A percentile compares a stretch with the other conserved stretches of the same genome.
Conservation (phyloP, 805 yeast species). For the Jamesozyma gamospora region DNA sequence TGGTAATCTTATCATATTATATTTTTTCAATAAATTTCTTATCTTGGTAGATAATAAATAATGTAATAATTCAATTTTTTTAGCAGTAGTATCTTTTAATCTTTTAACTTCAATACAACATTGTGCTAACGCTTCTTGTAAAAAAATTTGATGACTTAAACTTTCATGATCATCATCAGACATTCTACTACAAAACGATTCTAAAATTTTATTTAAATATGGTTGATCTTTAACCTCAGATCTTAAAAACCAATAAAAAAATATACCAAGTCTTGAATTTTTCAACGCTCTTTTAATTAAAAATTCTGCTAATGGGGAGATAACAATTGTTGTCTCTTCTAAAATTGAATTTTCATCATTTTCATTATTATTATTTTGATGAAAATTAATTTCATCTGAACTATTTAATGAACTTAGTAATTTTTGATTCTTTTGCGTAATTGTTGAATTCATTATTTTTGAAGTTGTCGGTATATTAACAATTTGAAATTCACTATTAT, state of each 20-base stretch:
- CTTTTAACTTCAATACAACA: conserved; percentile 56
- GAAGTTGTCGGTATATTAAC: conserved; percentile 26
- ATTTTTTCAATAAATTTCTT: conserved; percentile 30
- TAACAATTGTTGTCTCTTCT: conserved; percentile 19
- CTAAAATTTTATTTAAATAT: conserved; percentile 37
- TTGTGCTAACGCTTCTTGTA: conserved; percentile 55
- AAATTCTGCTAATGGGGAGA: conserved; percentile 64
- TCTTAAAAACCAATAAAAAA: conserved; percentile 82
- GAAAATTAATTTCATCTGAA: conserved; percentile 5
- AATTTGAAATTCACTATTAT: conserved; percentile 30
- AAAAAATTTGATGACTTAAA: conserved; percentile 52
- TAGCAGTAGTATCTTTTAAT: conserved; percentile 66
- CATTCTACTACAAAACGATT: conserved; percentile 35
- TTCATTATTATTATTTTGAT: not conserved
- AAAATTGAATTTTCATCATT: not conserved
- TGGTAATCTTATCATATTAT: conserved; percentile 58
- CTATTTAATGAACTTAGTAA: conserved; percentile 8
- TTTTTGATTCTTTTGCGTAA: conserved; percentile 1
- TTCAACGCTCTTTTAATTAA: conserved; percentile 60
- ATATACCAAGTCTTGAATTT: conserved; percentile 64
- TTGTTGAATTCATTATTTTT: conserved; percentile 2
- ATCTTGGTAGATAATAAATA: conserved; percentile 32
- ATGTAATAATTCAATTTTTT: conserved; percentile 60
- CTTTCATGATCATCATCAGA: conserved; percentile 17
- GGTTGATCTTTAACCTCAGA: conserved; percentile 75